Conservation (phyloP, 441 rosid genomes). For the Populus hybrid region DNA sequence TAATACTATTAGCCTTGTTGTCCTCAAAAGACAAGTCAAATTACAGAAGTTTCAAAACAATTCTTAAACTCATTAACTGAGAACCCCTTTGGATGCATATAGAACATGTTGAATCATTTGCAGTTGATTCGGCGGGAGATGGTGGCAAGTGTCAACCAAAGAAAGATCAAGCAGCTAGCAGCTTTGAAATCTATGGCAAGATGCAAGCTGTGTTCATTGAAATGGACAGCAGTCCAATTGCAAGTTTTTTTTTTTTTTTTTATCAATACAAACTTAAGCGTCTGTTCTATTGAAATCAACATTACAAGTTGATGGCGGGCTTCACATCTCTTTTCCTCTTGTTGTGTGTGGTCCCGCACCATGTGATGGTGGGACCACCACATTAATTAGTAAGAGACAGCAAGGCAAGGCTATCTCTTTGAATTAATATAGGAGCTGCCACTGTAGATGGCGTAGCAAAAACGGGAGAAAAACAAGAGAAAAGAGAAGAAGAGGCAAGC, state of each 20-base stretch:
- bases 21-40: slow-evolving; percentile 50
- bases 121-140: slow-evolving; percentile 46
- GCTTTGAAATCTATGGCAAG: slow-evolving; percentile 42
- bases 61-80: not conserved
- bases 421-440: too few relatives aligned
- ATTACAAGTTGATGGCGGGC: slow-evolving; percentile 6
- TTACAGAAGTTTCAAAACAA: not conserved
- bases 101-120: not conserved
- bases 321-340: slow-evolving; percentile 18
- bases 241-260: slow-evolving; percentile 15
- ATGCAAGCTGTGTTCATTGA: slow-evolving; percentile 48
- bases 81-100: not conserved
- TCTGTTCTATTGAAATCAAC: not conserved
- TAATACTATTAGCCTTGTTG: slow-evolving; percentile 52
- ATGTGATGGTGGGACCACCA: too few relatives aligned
- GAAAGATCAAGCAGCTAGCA: slow-evolving; percentile 49
- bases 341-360: too few relatives aligned
- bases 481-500: too few relatives aligned
- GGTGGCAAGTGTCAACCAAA: slow-evolving; percentile 35
- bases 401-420: too few relatives aligned
- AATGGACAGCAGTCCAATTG: slow-evolving; percentile 33
- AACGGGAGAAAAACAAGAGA: too few relatives aligned
- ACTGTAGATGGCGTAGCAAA: too few relatives aligned
- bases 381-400: too few relatives aligned
- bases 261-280: not conserved